Evolutionary conservation across 257 asterid species (phyloP), one percentile per base, ranked within the genome.

Genomic region (Solanum okadae): DNA sequence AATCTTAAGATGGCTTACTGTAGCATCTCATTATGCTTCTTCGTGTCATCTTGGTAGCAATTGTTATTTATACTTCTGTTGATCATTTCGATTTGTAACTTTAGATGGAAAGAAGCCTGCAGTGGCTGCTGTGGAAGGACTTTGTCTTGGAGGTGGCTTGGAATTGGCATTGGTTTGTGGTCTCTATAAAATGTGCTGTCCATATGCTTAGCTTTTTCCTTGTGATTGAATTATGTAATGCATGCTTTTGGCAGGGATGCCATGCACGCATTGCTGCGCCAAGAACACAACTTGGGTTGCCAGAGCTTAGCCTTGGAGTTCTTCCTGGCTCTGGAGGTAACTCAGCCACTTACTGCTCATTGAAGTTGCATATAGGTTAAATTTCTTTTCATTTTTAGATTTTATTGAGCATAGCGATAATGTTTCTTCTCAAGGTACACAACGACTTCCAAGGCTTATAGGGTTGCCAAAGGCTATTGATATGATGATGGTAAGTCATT

Each of bases 61-160:
- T 49, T 78, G 68, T 72, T 52, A 31, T 86, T 72, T 46, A 8
- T 29, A 87, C 13, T 77, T 70, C 77, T 89, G 81, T 83, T 70
- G 35, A 78, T 86, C 87, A 72, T 63, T 89, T 90, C 8, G 86
- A 87, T 86, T 91, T 67, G 81, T 88, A 44, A 86, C 68, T 88
- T 91, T 88, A 97, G 99, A 96, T 92, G 96, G 90, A 85, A 95
- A 93, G 93, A 97, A 97, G 92, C 99, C 99, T 84, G 91, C 89
- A 87, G 98, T 97, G 90, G 98, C 98, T 92, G 99, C 98, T 38
- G 75, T 97, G 44, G 98, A 92, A 90, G 99, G 99, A 85, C 98
- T 95, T 89, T 98, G 98, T 70, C 98, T 97, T 86, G 99, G 99
- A 86, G 99, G 99, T 89, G 99, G 98, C 89, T 90, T 97, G 90